Evolutionary conservation across 495 filamentous ascomycete species (phyloP).

Genomic region (Neurospora sp.): DNA sequence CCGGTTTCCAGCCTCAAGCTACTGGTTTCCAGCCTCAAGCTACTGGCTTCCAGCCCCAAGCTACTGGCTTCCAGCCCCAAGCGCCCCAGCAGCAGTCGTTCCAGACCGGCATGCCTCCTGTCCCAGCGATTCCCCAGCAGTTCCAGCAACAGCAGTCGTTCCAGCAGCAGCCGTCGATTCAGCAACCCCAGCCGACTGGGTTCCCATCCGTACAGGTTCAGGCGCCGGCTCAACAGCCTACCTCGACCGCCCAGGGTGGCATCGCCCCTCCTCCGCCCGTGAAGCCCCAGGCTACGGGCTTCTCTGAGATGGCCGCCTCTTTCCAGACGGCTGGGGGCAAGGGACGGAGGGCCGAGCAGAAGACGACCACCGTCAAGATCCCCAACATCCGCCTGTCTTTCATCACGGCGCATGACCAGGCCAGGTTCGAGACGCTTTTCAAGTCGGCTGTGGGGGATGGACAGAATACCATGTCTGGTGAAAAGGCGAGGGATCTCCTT

Average conservation of each 20-base stretch:
- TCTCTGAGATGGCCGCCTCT: slow-evolving; percentile 75
- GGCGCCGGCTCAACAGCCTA: slow-evolving; percentile 15
- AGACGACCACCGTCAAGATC: slow-evolving; percentile 48
- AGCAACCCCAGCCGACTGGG: slow-evolving; percentile 32
- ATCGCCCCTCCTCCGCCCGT: slow-evolving; percentile 32
- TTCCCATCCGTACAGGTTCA: slow-evolving; percentile 28
- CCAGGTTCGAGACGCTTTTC: slow-evolving; percentile 97
- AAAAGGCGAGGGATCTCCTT: slow-evolving; percentile 81
- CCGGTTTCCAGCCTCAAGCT: slow-evolving; percentile 36
- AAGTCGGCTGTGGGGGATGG: slow-evolving; percentile 82
- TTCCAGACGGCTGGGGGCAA: slow-evolving; percentile 53
- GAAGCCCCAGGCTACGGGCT: slow-evolving; percentile 65
- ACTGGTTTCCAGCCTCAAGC: slow-evolving; percentile 33
- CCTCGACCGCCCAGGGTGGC: slow-evolving; percentile 17
- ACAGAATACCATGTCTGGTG: slow-evolving; percentile 80
- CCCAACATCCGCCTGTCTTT: slow-evolving; percentile 95
- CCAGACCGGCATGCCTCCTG: slow-evolving; percentile 41
- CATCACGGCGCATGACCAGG: slow-evolving; percentile 89
- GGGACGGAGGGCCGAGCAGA: slow-evolving; percentile 32
- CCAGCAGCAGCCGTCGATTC: slow-evolving; percentile 30
- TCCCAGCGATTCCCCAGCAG: slow-evolving; percentile 47
- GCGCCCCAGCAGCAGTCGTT: slow-evolving; percentile 33
- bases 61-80: slow-evolving; percentile 33
- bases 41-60: slow-evolving; percentile 40
- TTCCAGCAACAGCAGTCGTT: slow-evolving; percentile 32